A percentile compares a stretch with the other conserved stretches of the same genome.
phyloP scores from a whole-genome alignment of 192 early-diverging fungal species.

The Umbelopsis sp. region DNA sequence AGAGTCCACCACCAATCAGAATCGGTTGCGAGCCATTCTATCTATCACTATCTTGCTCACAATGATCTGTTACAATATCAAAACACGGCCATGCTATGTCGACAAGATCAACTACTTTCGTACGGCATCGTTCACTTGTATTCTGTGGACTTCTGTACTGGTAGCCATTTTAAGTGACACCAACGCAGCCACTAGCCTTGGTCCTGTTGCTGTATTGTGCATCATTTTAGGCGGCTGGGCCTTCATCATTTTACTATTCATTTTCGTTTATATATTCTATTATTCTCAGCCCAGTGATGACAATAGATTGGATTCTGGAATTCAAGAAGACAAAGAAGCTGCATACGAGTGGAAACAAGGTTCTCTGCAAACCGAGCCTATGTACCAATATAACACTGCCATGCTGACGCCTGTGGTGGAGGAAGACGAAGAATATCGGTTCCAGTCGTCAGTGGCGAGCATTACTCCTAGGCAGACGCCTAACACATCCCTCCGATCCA shows the following conservation, averaged over 20 bases:
- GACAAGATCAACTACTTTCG: slow-evolving; percentile 75
- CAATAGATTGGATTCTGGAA: slow-evolving; percentile 14
- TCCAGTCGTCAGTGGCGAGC: background rate
- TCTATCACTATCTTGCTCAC: slow-evolving; percentile 68
- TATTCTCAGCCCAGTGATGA: slow-evolving; percentile 20
- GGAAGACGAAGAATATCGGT: slow-evolving; percentile 7
- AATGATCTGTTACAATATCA: slow-evolving; percentile 77
- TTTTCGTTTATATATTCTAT: slow-evolving; percentile 39
- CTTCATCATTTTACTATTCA: slow-evolving; percentile 60
- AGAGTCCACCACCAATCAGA: slow-evolving; percentile 54
- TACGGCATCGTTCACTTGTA: slow-evolving; percentile 65
- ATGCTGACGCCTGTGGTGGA: slow-evolving; percentile 2
- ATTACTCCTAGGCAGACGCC: background rate
- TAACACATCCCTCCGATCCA: slow-evolving; percentile 8
- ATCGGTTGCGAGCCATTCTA: slow-evolving; percentile 65
- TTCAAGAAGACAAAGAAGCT: slow-evolving; percentile 15
- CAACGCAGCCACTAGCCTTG: slow-evolving; percentile 39
- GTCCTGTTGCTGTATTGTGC: slow-evolving; percentile 44
- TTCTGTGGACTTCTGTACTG: slow-evolving; percentile 69
- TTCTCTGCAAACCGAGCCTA: background rate
- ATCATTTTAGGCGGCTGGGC: slow-evolving; percentile 62
- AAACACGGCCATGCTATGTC: slow-evolving; percentile 72
- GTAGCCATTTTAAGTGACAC: slow-evolving; percentile 67
- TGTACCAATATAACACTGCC: background rate
- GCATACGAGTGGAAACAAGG: slow-evolving; percentile 6